Evolutionary conservation across 441 rosid species (phyloP), one percentile per base, ranked within the genome.

Genomic region (Jatropha podagrica): DNA sequence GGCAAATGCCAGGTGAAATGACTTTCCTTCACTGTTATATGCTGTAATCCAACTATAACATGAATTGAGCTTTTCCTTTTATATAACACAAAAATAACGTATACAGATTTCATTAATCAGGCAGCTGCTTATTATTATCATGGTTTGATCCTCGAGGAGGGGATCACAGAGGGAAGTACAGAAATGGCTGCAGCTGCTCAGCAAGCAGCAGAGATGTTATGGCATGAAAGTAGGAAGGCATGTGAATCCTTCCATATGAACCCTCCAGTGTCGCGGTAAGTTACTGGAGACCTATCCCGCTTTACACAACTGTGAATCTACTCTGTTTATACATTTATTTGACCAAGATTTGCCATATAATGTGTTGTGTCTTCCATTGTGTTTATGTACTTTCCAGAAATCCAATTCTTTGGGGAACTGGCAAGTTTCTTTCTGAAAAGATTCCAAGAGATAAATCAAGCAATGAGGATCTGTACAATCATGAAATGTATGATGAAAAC

Each of bases 81-180:
- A 37, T 14, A 32, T 1, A 4, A 7, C 3, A 27, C 38, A 10
- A 55, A 38, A 69, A 4, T 26, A 69, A 69, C 44, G 18, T 18
- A 23, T 15, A 52, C 32, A 18, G n/a, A 54, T 37, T 18, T 17
- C 17, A 44, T 38, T 52, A 69, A 17, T 37, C 79, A 92, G 98
- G 96, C 93, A 72, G 98, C 92, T 60, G 98, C 96, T 20, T 94
- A 94, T 81, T 94, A 91, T 81, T 92, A 88, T 84, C 97, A 94
- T 54, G 95, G 98, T 60, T 77, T 90, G 83, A 92, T 94, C 75
- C 92, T 94, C 73, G 92, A 91, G 18, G 98, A 92, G 82, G 95
- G 93, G 41, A 93, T 90, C 84, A 90, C 92, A 40, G 97, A 93
- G 85, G 88, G 86, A 81, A 88, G 88, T 51, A 91, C 87, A 73